Base-by-base conservation (phyloP, 192 early-diverging fungal genomes). In the Paraglomus brasilianum region DNA sequence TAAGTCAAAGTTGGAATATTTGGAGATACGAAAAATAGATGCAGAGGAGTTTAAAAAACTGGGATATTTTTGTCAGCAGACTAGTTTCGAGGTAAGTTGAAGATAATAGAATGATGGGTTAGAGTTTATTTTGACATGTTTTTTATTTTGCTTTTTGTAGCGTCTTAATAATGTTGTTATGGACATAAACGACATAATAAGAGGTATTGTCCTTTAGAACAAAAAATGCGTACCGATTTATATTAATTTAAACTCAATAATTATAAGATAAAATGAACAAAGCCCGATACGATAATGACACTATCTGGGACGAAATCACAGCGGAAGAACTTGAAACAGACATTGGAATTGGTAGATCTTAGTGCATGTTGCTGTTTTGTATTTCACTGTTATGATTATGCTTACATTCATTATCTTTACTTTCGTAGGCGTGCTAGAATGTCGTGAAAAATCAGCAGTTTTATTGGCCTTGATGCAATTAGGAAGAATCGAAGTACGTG, bases 401-500 rank as follows among this genome's bases (percentile, higher is more conserved):
- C 30, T 30, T 30, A 30, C 30, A 3, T 30, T 30, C 3, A 30
- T 30, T 30, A 30, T 30, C 3, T 30, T 30, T 30, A 30, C 30
- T 1, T 30, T 30, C 3, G 30, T 3, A 30, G 30, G 30, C 30
- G 30, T 30, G 30, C 3, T 30, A 30, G 30, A 30, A 30, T 30
- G 1, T 30, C 30, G 30, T 30, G 30, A 30, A 30, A 30, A 30
- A 30, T 30, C 30, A 30, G 53, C 53, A 11, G 53, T 56, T 17
- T 30, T 56, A 6, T 30, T 56, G 17, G 53, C 53, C 15, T 56
- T 56, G 36, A 56, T 56, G 53, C 53, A 56, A 21, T 30, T 56
- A 17, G 36, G 36, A 11, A 56, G 53, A 22, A 56, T 56, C 17
- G 53, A 56, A 30, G 53, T 30, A 21, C 11, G 53, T 24, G 17